Conservation (phyloP, 768 basidiomycete genomes). For the Podaxis carcinomalis region DNA sequence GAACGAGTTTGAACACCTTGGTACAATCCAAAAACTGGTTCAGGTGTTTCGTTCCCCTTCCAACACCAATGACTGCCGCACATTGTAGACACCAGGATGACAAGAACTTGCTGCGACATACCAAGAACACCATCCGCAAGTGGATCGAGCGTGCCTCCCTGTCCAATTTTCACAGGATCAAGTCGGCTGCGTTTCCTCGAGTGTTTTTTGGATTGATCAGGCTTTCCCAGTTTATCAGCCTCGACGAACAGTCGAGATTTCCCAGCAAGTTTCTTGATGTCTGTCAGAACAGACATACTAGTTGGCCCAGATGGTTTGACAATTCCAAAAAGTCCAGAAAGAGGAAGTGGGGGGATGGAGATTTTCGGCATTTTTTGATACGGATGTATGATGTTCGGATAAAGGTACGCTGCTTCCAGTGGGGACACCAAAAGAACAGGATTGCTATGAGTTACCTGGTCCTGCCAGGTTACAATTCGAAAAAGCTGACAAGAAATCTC, state of each 20-base stretch:
- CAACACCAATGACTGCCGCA: conserved; percentile 76
- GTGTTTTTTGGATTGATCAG: conserved; percentile 33
- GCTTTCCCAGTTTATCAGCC: conserved; percentile 48
- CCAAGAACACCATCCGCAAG: conserved; percentile 94
- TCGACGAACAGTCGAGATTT: conserved; percentile 78
- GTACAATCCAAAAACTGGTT: conserved; percentile 80
- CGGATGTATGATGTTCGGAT: background rate
- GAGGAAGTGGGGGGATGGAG: conserved; percentile 45
- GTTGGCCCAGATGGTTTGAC: conserved; percentile 90
- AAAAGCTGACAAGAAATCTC: background rate
- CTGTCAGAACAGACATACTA: conserved; percentile 87
- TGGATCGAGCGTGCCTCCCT: conserved; percentile 95
- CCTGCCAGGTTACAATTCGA: too few species aligned
- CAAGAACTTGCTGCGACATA: conserved; percentile 27
- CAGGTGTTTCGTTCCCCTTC: conserved; percentile 86
- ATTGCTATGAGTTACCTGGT: too few species aligned
- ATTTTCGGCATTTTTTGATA: conserved; percentile 61
- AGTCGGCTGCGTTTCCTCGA: conserved; percentile 34
- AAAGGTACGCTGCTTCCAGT: too few species aligned
- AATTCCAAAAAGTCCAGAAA: conserved; percentile 83
- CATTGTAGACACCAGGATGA: background rate
- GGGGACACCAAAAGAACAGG: too few species aligned
- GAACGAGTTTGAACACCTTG: conserved; percentile 46
- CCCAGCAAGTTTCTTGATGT: conserved; percentile 74
- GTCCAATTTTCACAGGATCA: conserved; percentile 74